Percentiles rank a stretch among this genome's conserved stretches.
Conservation (phyloP, 345 rosid genomes). For the Salix viminalis region DNA sequence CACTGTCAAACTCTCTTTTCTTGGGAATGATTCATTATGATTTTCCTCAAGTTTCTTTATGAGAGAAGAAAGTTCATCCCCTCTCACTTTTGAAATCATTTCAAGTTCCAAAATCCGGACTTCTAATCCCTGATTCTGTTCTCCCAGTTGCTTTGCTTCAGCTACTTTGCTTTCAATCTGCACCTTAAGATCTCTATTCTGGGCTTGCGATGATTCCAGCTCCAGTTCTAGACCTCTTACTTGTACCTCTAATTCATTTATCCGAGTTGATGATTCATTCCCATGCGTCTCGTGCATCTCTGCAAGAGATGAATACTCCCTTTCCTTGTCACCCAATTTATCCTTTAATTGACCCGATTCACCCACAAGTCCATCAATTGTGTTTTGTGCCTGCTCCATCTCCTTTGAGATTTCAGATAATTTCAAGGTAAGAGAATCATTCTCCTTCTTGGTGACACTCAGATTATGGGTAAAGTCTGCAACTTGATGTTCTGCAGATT, state of each 20-base stretch:
- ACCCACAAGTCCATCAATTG: constrained; percentile 32
- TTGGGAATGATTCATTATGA: constrained; percentile 47
- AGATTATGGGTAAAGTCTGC: constrained; percentile 39
- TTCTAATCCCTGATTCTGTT: constrained; percentile 39
- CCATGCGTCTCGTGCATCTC: constrained; percentile 49
- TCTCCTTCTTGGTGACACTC: constrained; percentile 44
- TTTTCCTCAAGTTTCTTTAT: constrained; percentile 50
- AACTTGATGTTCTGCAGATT: constrained; percentile 50
- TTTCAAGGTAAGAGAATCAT: constrained; percentile 38
- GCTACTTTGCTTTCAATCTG: constrained; percentile 41
- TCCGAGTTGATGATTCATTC: constrained; percentile 37
- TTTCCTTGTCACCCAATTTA: constrained; percentile 43
- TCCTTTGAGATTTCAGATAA: constrained; percentile 21
- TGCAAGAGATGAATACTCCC: constrained; percentile 36
- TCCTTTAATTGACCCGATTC: constrained; percentile 43
- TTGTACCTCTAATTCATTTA: constrained; percentile 34
- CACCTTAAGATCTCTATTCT: constrained; percentile 37
- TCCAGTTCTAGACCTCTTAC: constrained; percentile 40
- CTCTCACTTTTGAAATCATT: constrained; percentile 40
- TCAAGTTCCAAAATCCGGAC: constrained; percentile 52
- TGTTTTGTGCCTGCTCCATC: constrained; percentile 39
- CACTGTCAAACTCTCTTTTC: constrained; percentile 48
- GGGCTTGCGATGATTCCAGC: constrained; percentile 38
- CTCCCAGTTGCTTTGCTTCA: constrained; percentile 41
- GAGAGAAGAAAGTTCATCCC: constrained; percentile 43